These are phyloP conservation scores for Infundibulicybe gibba DNA, from an alignment of 768 basidiomycete genomes.

Conservation along the genomic window DNA sequence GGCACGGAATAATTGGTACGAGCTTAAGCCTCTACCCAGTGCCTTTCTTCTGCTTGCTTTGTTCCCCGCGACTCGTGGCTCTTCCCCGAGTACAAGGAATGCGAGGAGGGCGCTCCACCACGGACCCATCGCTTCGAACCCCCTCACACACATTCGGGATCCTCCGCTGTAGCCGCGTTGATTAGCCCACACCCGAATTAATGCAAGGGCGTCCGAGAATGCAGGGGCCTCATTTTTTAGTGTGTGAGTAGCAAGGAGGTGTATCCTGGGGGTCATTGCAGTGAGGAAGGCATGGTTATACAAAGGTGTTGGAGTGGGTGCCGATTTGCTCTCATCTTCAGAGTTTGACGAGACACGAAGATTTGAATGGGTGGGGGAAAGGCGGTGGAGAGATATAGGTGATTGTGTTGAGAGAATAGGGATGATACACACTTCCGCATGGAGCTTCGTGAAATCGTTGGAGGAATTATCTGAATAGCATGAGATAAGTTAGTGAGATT, in stretches of 20 bases:
- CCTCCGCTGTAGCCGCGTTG: slow-evolving; percentile 77
- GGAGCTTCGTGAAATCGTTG: slow-evolving; percentile 62
- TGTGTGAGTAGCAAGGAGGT: slow-evolving; percentile 52
- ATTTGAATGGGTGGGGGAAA: slow-evolving; percentile 77
- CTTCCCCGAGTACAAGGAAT: slow-evolving; percentile 66
- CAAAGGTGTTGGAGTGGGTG: slow-evolving; percentile 57
- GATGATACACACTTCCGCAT: slow-evolving; percentile 71
- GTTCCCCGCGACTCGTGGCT: slow-evolving; percentile 25
- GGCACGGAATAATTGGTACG: slow-evolving; percentile 87
- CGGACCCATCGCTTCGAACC: slow-evolving; percentile 64
- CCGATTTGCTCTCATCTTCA: slow-evolving; percentile 15
- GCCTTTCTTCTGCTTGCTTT: slow-evolving; percentile 43
- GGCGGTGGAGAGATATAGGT: slow-evolving; percentile 61
- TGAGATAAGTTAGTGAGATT: slow-evolving; percentile 20
- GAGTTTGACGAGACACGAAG: slow-evolving; percentile 20
- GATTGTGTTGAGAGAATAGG: slow-evolving; percentile 57
- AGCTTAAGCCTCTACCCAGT: slow-evolving; percentile 78
- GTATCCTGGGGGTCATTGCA: slow-evolving; percentile 40
- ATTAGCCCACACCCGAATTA: slow-evolving; percentile 88
- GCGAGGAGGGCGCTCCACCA: slow-evolving; percentile 70
- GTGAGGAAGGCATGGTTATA: slow-evolving; percentile 78
- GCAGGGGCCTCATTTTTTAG: slow-evolving; percentile 54
- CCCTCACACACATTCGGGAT: slow-evolving; percentile 51
- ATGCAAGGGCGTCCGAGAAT: slow-evolving; percentile 69
- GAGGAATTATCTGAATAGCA: slow-evolving; percentile 39